phyloP scores from a whole-genome alignment of 495 filamentous ascomycete species.

The Thermothielavioides terrestris region DNA sequence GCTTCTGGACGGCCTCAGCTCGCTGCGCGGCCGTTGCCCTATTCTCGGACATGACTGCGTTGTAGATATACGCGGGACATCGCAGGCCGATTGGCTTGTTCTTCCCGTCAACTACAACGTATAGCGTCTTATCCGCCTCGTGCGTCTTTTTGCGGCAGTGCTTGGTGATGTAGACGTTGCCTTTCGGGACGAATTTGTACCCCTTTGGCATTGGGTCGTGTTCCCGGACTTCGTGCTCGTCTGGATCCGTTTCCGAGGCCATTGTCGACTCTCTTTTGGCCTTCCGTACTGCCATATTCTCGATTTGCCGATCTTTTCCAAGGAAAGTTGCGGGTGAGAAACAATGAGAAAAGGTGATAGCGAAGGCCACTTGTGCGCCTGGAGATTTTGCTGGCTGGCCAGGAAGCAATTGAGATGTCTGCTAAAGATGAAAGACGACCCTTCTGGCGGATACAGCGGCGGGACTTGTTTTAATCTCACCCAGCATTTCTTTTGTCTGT shows the following conservation, averaged over 20 bases:
- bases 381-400: no score
- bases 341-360: no score
- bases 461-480: no score
- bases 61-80: conserved; percentile 26
- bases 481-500: no score
- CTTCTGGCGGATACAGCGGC: no score
- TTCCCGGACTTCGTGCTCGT: conserved; percentile 14
- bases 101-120: conserved; percentile 23
- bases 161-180: conserved; percentile 31
- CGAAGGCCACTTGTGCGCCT: no score
- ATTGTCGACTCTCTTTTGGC: no score
- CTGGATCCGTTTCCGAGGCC: not conserved
- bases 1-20: conserved; percentile 17
- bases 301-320: no score
- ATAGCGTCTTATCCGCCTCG: conserved; percentile 21
- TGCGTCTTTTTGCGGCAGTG: conserved; percentile 30
- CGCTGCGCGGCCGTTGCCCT: conserved; percentile 23
- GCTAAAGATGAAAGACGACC: no score
- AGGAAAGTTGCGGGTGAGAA: no score
- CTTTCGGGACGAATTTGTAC: conserved; percentile 32
- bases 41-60: conserved; percentile 17
- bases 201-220: conserved; percentile 20
- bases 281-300: no score
- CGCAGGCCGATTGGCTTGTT: conserved; percentile 27
- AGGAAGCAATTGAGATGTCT: no score